These are phyloP conservation scores for Yamadazyma mexicana DNA, from an alignment of 1,139 yeast species.

Conservation along the genomic window DNA sequence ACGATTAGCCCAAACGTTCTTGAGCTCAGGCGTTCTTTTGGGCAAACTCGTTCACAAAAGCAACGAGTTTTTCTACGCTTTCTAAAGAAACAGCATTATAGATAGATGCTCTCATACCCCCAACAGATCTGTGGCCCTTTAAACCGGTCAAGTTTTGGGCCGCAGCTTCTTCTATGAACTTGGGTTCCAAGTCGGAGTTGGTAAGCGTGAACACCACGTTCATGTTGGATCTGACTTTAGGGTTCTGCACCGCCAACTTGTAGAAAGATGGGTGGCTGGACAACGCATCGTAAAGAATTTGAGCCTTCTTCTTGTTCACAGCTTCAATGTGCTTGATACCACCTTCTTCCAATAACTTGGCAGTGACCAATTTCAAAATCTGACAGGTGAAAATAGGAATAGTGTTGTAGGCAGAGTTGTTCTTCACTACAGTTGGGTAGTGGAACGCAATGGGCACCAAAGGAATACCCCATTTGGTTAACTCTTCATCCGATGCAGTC, in stretches of 20 bases:
- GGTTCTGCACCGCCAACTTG: conserved; percentile 61
- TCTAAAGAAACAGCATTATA: conserved; percentile 79
- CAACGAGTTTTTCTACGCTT: conserved; percentile 61
- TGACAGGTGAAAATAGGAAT: conserved; percentile 91
- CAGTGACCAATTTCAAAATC: conserved; percentile 76
- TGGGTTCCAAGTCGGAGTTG: conserved; percentile 59
- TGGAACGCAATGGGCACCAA: conserved; percentile 86
- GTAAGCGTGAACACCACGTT: conserved; percentile 86
- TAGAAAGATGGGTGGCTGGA: conserved; percentile 66
- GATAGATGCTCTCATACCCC: conserved; percentile 92
- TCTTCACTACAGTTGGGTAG: conserved; percentile 79
- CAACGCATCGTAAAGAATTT: conserved; percentile 59
- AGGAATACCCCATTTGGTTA: conserved; percentile 62
- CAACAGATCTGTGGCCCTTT: conserved; percentile 96
- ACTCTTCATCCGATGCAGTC: conserved; percentile 63
- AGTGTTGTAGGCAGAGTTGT: conserved; percentile 93
- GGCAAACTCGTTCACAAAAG: conserved; percentile 67
- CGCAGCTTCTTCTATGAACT: conserved; percentile 61
- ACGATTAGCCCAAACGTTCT: too few relatives aligned
- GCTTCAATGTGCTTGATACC: conserved; percentile 53
- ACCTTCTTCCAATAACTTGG: conserved; percentile 61
- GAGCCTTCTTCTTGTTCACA: conserved; percentile 62
- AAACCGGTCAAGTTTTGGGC: conserved; percentile 63
- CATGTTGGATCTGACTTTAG: conserved; percentile 75
- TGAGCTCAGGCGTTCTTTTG: conserved; percentile 17